phyloP scores from a whole-genome alignment of 2,329 filamentous ascomycete species.

The Fusarium sambucinum region DNA sequence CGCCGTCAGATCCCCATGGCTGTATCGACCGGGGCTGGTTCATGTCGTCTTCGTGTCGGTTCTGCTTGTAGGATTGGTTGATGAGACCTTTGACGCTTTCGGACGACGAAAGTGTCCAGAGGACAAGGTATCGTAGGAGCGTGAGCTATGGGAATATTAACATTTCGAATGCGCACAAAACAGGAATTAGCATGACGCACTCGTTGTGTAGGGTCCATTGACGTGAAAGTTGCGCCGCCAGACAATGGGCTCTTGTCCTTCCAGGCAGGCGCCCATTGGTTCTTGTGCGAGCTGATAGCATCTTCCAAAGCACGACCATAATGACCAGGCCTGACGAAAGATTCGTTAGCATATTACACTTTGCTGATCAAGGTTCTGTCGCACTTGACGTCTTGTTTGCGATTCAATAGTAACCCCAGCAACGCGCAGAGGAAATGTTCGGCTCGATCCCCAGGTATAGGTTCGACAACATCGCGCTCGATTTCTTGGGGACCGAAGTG shows the following conservation, averaged over 20 bases:
- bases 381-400: constrained; percentile 99
- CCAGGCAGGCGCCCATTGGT: constrained; percentile 91
- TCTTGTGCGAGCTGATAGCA: constrained; percentile 84
- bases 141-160: constrained; percentile 70
- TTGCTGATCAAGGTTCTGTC: constrained; percentile 51
- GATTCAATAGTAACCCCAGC: constrained; percentile 88
- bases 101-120: constrained; percentile 92
- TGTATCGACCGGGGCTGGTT: constrained; percentile 93
- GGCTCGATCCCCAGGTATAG: constrained; percentile 82
- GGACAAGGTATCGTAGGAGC: constrained; percentile 82
- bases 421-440: constrained; percentile 92
- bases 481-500: constrained; percentile 97
- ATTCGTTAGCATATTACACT: constrained; percentile 31
- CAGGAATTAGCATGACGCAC: constrained; percentile 62
- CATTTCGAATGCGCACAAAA: constrained; percentile 8
- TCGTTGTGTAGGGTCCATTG: constrained; percentile 83
- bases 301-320: constrained; percentile 95
- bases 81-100: constrained; percentile 84
- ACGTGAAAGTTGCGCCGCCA: constrained; percentile 82
- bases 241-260: constrained; percentile 83
- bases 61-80: constrained; percentile 88
- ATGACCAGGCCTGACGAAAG: constrained; percentile 78
- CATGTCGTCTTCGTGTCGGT: constrained; percentile 79
- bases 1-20: constrained; percentile 88
- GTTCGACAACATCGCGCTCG: constrained; percentile 84